Percentiles rank a stretch among this genome's conserved stretches.
Conservation (phyloP, 2,329 filamentous ascomycete genomes). For the Aureobasidium leucospermi region DNA sequence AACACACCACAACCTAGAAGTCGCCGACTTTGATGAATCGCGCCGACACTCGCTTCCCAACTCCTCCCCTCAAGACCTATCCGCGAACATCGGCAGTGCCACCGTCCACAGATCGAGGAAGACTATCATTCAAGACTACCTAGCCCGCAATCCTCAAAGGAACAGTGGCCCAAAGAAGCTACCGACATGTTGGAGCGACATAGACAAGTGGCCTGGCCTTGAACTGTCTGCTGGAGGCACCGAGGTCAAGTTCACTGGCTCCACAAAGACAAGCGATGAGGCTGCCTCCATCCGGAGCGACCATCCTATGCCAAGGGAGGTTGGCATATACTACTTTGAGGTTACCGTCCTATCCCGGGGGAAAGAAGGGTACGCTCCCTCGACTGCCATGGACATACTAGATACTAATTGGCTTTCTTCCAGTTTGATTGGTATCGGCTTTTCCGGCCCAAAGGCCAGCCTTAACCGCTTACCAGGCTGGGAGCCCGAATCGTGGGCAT, state of each 20-base stretch:
- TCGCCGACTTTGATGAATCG: constrained; percentile 25
- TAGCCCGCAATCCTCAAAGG: constrained; percentile 61
- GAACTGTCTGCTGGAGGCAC: constrained; percentile 68
- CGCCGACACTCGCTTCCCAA: background rate
- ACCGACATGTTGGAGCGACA: constrained; percentile 74
- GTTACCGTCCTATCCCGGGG: constrained; percentile 58
- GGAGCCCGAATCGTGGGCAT: constrained; percentile 60
- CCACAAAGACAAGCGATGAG: constrained; percentile 58
- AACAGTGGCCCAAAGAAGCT: constrained; percentile 58
- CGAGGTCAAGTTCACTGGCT: constrained; percentile 58
- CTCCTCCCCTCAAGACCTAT: constrained; percentile 32
- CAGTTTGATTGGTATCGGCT: constrained; percentile 50
- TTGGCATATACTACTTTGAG: constrained; percentile 93
- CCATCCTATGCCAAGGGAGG: constrained; percentile 77
- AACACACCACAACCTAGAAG: constrained; percentile 54
- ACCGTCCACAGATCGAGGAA: constrained; percentile 60
- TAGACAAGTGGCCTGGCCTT: constrained; percentile 65
- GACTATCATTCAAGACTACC: constrained; percentile 67
- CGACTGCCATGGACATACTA: background rate
- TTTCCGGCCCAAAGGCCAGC: constrained; percentile 52
- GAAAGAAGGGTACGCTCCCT: constrained; percentile 53
- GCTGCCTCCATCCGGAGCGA: constrained; percentile 77
- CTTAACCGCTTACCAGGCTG: constrained; percentile 57
- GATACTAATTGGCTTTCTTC: constrained; percentile 14
- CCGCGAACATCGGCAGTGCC: constrained; percentile 50